Percentiles rank a stretch among this genome's conserved stretches.
These are phyloP conservation scores for Entonaema liquescens DNA, from an alignment of 495 filamentous ascomycete genomes.

Conservation along the genomic window DNA sequence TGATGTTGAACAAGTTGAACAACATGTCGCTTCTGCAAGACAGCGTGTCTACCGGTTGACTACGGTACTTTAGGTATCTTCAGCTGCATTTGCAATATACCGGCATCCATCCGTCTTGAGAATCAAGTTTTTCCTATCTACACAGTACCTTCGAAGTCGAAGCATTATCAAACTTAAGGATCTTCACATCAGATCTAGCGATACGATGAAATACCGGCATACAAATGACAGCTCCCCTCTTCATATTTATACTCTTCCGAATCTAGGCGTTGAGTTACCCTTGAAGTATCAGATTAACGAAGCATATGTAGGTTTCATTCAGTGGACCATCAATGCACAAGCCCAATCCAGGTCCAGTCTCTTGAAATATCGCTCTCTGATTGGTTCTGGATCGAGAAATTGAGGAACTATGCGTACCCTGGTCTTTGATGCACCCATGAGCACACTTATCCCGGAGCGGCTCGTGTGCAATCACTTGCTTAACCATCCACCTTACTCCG, in stretches of 20 bases:
- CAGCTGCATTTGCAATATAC: neutral
- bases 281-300: conserved; percentile 1
- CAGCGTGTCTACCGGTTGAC: neutral
- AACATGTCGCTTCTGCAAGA: neutral
- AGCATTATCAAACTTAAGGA: neutral
- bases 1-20: neutral
- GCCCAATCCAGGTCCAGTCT: conserved; percentile 22
- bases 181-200: neutral
- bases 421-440: conserved; percentile 33
- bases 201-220: neutral
- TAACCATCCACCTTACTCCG: conserved; percentile 24
- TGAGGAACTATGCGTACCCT: conserved; percentile 37
- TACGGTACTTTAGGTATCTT: neutral
- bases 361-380: conserved; percentile 30
- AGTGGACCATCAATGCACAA: conserved; percentile 30
- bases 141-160: neutral
- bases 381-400: conserved; percentile 32
- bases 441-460: conserved; percentile 31
- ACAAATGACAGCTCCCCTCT: conserved; percentile 4
- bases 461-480: conserved; percentile 38
- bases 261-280: conserved; percentile 3
- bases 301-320: conserved; percentile 29
- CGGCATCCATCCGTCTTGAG: neutral
- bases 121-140: neutral
- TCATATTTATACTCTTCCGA: conserved; percentile 12